Conservation (phyloP, 495 filamentous ascomycete genomes). For the Hyaloscypha variabilis region DNA sequence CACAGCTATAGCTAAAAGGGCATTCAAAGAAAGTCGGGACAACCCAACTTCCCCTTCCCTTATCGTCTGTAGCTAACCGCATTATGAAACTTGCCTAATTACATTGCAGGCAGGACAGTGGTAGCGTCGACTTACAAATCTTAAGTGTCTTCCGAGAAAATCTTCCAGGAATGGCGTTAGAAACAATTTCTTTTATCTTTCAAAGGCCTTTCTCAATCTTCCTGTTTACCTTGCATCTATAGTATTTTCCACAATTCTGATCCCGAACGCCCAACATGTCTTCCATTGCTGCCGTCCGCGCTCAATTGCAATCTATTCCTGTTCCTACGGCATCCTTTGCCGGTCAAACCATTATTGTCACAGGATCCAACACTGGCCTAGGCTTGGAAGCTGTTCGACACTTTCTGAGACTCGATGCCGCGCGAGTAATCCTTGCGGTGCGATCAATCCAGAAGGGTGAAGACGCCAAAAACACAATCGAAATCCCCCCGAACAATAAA, state of each 20-base stretch:
- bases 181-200: too few species aligned
- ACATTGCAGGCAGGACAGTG: too few species aligned
- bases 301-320: conserved; percentile 18
- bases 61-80: too few species aligned
- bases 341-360: conserved; percentile 52
- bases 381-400: conserved; percentile 52
- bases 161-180: too few species aligned
- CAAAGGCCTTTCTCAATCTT: neutral
- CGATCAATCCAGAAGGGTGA: conserved; percentile 41
- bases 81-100: too few species aligned
- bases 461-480: conserved; percentile 41
- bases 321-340: conserved; percentile 21
- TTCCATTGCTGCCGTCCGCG: neutral
- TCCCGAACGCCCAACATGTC: neutral
- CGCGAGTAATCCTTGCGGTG: conserved; percentile 47
- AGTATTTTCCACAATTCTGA: neutral
- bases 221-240: neutral
- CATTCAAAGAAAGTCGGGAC: too few species aligned
- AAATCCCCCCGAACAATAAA: conserved; percentile 32
- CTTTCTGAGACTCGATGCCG: conserved; percentile 41
- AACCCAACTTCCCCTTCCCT: too few species aligned
- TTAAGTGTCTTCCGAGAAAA: too few species aligned
- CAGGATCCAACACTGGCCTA: conserved; percentile 54
- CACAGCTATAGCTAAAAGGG: too few species aligned
- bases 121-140: too few species aligned